Evolutionary conservation across 129 eudicot species (phyloP).

Genomic region (Scalesia atractyloides): DNA sequence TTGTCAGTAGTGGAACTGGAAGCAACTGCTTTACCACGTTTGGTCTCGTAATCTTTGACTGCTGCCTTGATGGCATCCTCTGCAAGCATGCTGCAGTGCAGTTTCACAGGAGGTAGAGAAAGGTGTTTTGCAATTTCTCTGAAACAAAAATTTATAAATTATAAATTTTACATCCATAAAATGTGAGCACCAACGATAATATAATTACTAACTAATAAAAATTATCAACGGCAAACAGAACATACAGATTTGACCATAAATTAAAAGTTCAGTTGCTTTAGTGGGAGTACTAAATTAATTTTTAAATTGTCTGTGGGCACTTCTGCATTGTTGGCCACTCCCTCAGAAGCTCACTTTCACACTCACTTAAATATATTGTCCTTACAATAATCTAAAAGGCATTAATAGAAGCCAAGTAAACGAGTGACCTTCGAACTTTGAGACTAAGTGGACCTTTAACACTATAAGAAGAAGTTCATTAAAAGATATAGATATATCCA

Average conservation of each 20-base stretch:
- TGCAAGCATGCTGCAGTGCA: slow-evolving; percentile 99
- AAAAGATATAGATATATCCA: background rate
- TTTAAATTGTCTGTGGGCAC: background rate
- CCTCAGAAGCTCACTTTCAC: background rate
- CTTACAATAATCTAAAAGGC: slow-evolving; percentile 14
- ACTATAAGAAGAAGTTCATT: background rate
- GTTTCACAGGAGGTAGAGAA: slow-evolving; percentile 93
- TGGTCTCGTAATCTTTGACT: slow-evolving; percentile 74
- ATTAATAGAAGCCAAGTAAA: slow-evolving; percentile 1
- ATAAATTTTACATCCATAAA: background rate
- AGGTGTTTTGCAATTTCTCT: slow-evolving; percentile 97
- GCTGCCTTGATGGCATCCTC: slow-evolving; percentile 99
- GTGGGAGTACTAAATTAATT: background rate
- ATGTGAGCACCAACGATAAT: background rate
- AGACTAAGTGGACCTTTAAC: background rate
- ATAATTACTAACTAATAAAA: background rate
- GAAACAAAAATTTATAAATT: slow-evolving; percentile 30
- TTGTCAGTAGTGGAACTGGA: slow-evolving; percentile 42
- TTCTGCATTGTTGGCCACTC: slow-evolving; percentile 6
- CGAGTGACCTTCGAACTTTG: slow-evolving; percentile 8
- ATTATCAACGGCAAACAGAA: background rate
- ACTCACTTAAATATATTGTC: background rate
- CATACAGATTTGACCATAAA: background rate
- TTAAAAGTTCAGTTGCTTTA: background rate
- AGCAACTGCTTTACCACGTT: slow-evolving; percentile 49